Evolutionary conservation across 805 yeast genomes (phyloP), one percentile per base, ranked within the genome.

Genomic region (Myxozyma geophila): DNA sequence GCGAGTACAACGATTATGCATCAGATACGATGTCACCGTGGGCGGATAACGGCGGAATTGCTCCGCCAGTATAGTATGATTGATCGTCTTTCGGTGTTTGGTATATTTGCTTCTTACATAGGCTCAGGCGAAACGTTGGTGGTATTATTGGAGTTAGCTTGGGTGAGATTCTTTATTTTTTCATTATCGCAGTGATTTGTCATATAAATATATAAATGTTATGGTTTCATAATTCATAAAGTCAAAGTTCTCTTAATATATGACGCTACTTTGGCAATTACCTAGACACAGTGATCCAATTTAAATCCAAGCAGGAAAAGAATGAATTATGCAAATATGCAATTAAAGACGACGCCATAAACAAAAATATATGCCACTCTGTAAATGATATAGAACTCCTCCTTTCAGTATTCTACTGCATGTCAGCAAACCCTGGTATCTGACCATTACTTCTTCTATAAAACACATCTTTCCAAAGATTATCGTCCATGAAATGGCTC

Each of bases 391-490:
- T 28, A 28, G 5, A 28, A 28, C 28, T 3, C 2, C 5, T 28
- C 2, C 5, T 28, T 5, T 28, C 28, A 28, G 5, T 28, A 28
- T 28, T 28, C 28, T 28, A 12, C 17, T 43, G 47, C 19, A 43
- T 2, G 10, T 15, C 39, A 7, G 17, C 39, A 15, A 23, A 78
- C 80, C 62, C 71, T 83, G 40, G 78, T 77, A 19, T 80, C 78
- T 43, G 75, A 86, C 53, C 52, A 23, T 41, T 43, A 13, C 28
- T 41, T 23, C 33, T 17, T 23, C 33, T 17, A 15, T 21, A 35
- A 50, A 50, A 58, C 56, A 58, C n/a, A 12, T 51, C 56, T 40
- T 23, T 41, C 63, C 63, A 54, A 36, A 44, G 49, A 21, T 48
- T 33, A 44, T 59, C 59, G 43, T 39, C 59, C 44, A 49, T 35